Conservation (phyloP, 345 rosid genomes). For the Balakata baccata region DNA sequence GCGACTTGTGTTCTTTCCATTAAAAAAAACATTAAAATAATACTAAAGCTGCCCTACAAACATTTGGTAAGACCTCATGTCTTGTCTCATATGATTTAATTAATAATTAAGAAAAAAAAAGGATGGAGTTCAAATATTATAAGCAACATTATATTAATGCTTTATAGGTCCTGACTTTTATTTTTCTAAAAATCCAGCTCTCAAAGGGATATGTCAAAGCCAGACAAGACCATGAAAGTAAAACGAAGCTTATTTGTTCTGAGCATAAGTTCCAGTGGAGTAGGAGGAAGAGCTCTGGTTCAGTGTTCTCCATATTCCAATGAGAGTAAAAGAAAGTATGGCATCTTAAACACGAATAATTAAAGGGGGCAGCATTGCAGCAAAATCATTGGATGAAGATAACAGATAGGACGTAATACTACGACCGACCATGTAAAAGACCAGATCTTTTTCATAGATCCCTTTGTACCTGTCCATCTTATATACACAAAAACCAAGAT, state of each 20-base stretch:
- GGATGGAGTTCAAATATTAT: too few relatives aligned
- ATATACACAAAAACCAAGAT: constrained; percentile 34
- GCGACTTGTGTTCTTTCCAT: constrained; percentile 56
- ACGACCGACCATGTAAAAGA: constrained; percentile 39
- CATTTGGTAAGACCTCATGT: constrained; percentile 37
- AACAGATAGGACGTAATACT: neutral
- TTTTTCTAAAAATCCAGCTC: constrained; percentile 16
- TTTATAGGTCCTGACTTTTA: neutral
- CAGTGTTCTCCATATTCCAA: neutral
- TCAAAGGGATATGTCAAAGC: constrained; percentile 21
- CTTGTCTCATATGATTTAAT: constrained; percentile 26
- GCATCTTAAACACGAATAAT: constrained; percentile 34
- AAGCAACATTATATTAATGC: neutral
- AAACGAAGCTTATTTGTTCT: constrained; percentile 7
- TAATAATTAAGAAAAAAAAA: neutral
- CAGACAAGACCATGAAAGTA: constrained; percentile 15
- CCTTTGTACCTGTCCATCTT: constrained; percentile 33
- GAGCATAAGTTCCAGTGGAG: too few relatives aligned
- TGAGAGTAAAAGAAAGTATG: constrained; percentile 12
- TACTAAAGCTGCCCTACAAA: constrained; percentile 40
- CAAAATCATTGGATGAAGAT: constrained; percentile 38
- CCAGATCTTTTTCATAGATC: constrained; percentile 37
- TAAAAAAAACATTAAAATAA: constrained; percentile 11
- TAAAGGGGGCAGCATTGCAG: constrained; percentile 21
- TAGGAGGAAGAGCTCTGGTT: neutral